phyloP scores from a whole-genome alignment of 352 stramenopile genomes.

The Globisporangium solare region DNA sequence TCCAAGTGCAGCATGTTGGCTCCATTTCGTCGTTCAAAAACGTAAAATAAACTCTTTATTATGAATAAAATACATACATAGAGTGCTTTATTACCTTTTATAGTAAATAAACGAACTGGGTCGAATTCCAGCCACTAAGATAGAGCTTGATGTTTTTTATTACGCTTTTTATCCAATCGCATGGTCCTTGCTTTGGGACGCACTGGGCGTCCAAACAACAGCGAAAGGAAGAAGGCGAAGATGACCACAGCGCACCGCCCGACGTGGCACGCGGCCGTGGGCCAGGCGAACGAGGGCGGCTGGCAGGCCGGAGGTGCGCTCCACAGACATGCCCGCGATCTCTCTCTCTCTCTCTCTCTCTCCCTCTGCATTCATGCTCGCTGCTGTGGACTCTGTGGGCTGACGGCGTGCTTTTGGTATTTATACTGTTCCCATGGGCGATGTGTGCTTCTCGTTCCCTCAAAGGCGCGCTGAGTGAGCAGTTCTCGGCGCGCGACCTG shows the following conservation, averaged over 20 bases:
- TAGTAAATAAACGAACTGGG: too few species aligned
- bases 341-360: too few species aligned
- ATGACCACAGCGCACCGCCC: slow-evolving; percentile 87
- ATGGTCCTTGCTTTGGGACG: neutral
- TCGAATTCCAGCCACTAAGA: too few species aligned
- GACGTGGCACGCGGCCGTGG: slow-evolving; percentile 83
- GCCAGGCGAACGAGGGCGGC: slow-evolving; percentile 82
- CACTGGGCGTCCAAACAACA: neutral
- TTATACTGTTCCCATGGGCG: neutral
- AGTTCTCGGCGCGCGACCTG: slow-evolving; percentile 79
- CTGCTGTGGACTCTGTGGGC: neutral
- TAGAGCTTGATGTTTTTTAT: neutral
- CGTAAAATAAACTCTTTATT: too few species aligned
- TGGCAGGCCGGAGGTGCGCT: slow-evolving; percentile 73
- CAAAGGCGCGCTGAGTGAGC: slow-evolving; percentile 66
- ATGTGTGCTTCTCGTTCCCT: neutral
- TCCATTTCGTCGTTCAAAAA: too few species aligned
- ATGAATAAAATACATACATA: too few species aligned
- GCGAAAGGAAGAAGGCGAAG: neutral
- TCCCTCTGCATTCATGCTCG: neutral
- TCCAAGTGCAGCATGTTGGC: too few species aligned
- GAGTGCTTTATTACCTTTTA: too few species aligned
- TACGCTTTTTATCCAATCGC: slow-evolving; percentile 1
- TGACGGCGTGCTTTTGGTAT: neutral
- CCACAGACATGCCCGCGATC: neutral